Evolutionary conservation across 371 early-diverging fungal genomes (phyloP).

Genomic region (Rhizopus microsporus): DNA sequence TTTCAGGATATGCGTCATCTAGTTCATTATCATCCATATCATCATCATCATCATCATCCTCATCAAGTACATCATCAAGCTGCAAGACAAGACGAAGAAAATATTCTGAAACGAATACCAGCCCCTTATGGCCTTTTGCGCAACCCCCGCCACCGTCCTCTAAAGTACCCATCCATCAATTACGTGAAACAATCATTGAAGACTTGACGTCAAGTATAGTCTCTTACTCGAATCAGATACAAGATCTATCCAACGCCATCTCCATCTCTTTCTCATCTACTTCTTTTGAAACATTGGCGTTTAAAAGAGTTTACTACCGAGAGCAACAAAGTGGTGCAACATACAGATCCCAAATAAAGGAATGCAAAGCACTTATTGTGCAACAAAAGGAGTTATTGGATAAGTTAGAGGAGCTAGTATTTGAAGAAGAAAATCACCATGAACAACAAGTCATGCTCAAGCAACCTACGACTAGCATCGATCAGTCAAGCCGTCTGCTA

Average conservation of each 20-base stretch:
- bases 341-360: constrained; percentile 10
- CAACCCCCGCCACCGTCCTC: neutral
- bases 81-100: neutral
- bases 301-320: neutral
- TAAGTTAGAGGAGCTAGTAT: constrained; percentile 4
- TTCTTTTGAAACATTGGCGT: neutral
- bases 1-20: neutral
- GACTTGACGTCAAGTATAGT: constrained; percentile 12
- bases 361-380: constrained; percentile 14
- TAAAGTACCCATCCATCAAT: neutral
- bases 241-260: constrained; percentile 6
- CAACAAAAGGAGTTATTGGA: constrained; percentile 14
- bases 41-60: neutral
- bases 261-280: constrained; percentile 6
- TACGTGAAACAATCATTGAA: constrained; percentile 8
- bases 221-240: constrained; percentile 14
- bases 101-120: constrained; percentile 4
- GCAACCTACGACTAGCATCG: no score
- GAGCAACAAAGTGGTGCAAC: neutral
- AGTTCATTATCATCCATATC: neutral
- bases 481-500: neutral
- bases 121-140: neutral
- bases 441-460: neutral
- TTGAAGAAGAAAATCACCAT: neutral
- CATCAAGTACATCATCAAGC: neutral